These are phyloP conservation scores for Cutaneotrichosporon sp. DNA, from an alignment of 1,284 basidiomycete species.

Conservation along the genomic window DNA sequence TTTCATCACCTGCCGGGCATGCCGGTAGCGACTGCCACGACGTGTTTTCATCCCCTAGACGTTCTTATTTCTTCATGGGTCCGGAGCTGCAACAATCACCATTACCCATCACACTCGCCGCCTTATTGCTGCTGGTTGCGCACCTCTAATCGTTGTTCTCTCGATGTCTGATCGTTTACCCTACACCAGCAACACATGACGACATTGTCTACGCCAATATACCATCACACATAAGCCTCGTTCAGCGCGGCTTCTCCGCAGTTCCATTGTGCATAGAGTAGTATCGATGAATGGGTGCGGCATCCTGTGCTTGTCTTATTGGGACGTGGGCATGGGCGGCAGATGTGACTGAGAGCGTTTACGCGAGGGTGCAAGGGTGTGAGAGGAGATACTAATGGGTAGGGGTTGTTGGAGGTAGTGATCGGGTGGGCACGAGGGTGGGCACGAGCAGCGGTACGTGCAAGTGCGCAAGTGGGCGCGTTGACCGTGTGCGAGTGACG, in stretches of 20 bases:
- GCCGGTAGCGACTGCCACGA: constrained; percentile 34
- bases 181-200: constrained; percentile 10
- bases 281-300: constrained; percentile 14
- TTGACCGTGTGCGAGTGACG: not conserved
- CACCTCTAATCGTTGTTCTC: constrained; percentile 17
- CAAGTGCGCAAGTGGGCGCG: not conserved
- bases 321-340: too few species aligned
- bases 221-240: constrained; percentile 2
- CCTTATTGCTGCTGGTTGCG: constrained; percentile 16
- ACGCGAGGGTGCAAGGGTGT: not conserved
- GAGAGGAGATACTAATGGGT: not conserved
- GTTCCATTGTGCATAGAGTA: constrained; percentile 13
- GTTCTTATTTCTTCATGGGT: constrained; percentile 12
- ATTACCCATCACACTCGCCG: not conserved
- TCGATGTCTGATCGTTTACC: constrained; percentile 10
- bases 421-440: not conserved
- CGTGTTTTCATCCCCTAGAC: not conserved
- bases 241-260: not conserved
- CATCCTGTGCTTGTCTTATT: not conserved
- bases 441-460: not conserved
- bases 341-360: not conserved
- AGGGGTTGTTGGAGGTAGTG: not conserved
- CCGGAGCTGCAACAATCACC: constrained; percentile 8
- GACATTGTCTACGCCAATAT: constrained; percentile 7
- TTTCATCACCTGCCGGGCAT: constrained; percentile 49